A percentile compares a stretch with the other conserved stretches of the same genome.
Evolutionary conservation across 192 early-diverging fungal species (phyloP).

Genomic region (Backusella mclennaniae): DNA sequence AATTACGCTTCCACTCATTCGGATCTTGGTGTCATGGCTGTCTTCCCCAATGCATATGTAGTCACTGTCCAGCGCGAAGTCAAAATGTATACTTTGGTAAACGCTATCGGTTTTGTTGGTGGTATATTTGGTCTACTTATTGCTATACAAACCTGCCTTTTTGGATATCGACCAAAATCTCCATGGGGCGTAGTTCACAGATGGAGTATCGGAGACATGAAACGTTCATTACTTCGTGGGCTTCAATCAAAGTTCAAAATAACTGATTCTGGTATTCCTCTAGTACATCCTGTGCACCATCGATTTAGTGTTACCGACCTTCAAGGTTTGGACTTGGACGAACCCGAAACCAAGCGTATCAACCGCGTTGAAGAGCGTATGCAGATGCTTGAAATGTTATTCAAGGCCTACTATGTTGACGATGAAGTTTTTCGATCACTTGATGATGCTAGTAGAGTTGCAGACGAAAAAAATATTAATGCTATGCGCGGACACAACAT

Average conservation of each 20-base stretch:
- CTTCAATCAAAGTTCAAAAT: conserved; percentile 36
- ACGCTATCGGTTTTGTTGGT: conserved; percentile 36
- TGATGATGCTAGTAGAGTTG: conserved; percentile 29
- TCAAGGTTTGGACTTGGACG: background rate
- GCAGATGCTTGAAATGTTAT: conserved; percentile 33
- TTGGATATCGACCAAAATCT: conserved; percentile 32
- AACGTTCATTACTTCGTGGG: conserved; percentile 30
- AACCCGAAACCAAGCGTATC: conserved; percentile 33
- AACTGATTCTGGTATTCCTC: conserved; percentile 35
- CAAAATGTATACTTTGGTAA: conserved; percentile 34
- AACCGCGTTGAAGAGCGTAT: conserved; percentile 36
- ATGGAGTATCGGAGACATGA: conserved; percentile 35
- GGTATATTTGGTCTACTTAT: conserved; percentile 33
- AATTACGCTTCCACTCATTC: conserved; percentile 23
- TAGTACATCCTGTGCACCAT: conserved; percentile 35
- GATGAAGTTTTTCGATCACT: conserved; percentile 37
- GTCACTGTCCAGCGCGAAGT: conserved; percentile 17
- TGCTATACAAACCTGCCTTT: conserved; percentile 30
- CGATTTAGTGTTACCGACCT: conserved; percentile 31
- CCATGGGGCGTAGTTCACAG: conserved; percentile 37
- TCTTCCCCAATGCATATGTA: conserved; percentile 16
- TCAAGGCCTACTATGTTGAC: conserved; percentile 40
- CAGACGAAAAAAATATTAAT: background rate
- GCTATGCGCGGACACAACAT: background rate
- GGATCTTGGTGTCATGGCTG: conserved; percentile 25